Evolutionary conservation across 495 filamentous ascomycete species (phyloP).

Genomic region (Glonium stellatum): DNA sequence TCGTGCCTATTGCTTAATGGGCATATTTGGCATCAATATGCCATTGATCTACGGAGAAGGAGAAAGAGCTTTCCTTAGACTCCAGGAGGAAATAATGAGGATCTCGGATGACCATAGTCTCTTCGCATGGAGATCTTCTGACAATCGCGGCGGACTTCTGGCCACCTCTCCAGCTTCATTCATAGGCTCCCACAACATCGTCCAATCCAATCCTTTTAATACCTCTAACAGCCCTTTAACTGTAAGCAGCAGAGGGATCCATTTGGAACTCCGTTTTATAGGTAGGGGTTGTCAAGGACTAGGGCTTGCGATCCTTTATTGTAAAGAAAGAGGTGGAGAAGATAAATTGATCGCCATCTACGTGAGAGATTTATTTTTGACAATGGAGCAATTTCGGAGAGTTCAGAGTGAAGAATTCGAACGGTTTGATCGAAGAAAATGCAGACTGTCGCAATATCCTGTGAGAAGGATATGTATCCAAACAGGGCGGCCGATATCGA

Average conservation of each 20-base stretch:
- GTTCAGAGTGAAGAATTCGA: not conserved
- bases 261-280: not conserved
- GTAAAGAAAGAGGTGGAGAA: slow-evolving; percentile 5
- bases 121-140: slow-evolving; percentile 8
- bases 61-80: slow-evolving; percentile 15
- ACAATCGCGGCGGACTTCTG: slow-evolving; percentile 2
- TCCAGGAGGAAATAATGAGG: slow-evolving; percentile 23
- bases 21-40: slow-evolving; percentile 25
- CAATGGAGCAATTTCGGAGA: not conserved
- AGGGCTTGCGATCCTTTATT: slow-evolving; percentile 5
- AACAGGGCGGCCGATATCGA: not conserved
- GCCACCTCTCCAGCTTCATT: slow-evolving; percentile 5
- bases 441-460: slow-evolving; percentile 2
- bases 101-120: slow-evolving; percentile 1
- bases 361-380: slow-evolving; percentile 2
- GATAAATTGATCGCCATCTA: slow-evolving; percentile 3
- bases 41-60: slow-evolving; percentile 24
- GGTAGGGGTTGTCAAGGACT: not conserved
- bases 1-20: slow-evolving; percentile 22
- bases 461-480: slow-evolving; percentile 7
- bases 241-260: not conserved
- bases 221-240: not conserved
- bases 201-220: not conserved
- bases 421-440: slow-evolving; percentile 1
- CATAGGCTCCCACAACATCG: slow-evolving; percentile 1